Evolutionary conservation across 805 yeast species (phyloP).

Genomic region (Clavispora asparagi): DNA sequence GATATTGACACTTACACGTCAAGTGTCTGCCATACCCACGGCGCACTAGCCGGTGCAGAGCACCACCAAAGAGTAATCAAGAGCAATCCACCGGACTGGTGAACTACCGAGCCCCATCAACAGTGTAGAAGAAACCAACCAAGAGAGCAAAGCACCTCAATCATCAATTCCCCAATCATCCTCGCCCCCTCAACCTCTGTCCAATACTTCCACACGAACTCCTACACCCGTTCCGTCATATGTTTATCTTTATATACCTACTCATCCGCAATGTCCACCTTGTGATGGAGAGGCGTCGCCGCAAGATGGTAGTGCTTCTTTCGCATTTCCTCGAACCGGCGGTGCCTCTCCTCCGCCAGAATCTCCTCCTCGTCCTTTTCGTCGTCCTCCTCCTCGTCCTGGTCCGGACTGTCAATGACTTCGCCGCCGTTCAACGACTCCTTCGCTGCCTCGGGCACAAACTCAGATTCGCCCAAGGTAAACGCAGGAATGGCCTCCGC

Average conservation of each 20-base stretch:
- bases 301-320: conserved; percentile 71
- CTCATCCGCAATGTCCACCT: conserved; percentile 5
- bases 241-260: background rate
- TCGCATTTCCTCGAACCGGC: conserved; percentile 69
- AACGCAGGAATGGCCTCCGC: conserved; percentile 42
- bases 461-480: conserved; percentile 54
- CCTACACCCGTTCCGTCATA: background rate
- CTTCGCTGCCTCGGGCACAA: conserved; percentile 24
- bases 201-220: background rate
- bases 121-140: too few relatives aligned
- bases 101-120: too few relatives aligned
- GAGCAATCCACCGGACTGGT: too few relatives aligned
- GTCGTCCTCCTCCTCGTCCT: conserved; percentile 26
- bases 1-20: too few relatives aligned
- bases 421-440: conserved; percentile 38
- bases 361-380: conserved; percentile 36
- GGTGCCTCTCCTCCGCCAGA: conserved; percentile 58
- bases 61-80: too few relatives aligned
- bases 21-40: too few relatives aligned
- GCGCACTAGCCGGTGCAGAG: too few relatives aligned
- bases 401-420: conserved; percentile 21
- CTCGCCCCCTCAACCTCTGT: too few relatives aligned
- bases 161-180: too few relatives aligned
- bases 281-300: conserved; percentile 42
- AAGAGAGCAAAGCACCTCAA: too few relatives aligned